Conservation (phyloP, 2,329 filamentous ascomycete species). For the Corinectria fuckeliana region DNA sequence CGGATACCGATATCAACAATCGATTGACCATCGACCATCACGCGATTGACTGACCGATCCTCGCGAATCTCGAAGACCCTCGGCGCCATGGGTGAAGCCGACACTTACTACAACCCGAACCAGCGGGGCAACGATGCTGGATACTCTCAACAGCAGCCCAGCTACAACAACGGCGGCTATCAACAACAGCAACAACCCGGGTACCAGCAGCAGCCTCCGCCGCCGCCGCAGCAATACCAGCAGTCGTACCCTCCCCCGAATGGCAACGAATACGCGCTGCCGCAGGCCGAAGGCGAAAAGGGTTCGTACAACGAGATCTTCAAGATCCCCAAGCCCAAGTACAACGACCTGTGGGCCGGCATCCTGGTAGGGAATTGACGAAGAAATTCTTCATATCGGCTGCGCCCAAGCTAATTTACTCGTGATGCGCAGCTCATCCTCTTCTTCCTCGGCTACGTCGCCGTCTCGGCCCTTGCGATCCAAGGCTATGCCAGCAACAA, state of each 20-base stretch:
- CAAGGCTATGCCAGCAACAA: conserved; percentile 73
- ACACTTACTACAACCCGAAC: conserved; percentile 41
- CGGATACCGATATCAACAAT: too few relatives aligned
- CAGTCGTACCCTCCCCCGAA: conserved; percentile 38
- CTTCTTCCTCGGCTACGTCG: conserved; percentile 76
- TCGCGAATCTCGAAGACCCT: conserved; percentile 1
- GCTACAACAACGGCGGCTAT: conserved; percentile 28
- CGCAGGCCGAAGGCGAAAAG: conserved; percentile 52
- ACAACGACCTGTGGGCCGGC: conserved; percentile 89
- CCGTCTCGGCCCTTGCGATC: conserved; percentile 76
- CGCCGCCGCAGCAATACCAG: conserved; percentile 37
- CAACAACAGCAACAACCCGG: conserved; percentile 28
- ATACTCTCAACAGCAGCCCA: conserved; percentile 22
- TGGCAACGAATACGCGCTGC: conserved; percentile 43
- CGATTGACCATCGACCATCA: not conserved
- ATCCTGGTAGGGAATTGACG: conserved; percentile 62
- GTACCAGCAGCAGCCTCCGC: conserved; percentile 35
- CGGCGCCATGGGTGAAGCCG: conserved; percentile 44
- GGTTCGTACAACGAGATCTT: conserved; percentile 80
- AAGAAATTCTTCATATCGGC: not conserved
- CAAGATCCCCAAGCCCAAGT: conserved; percentile 83
- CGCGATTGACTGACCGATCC: not conserved
- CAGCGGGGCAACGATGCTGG: conserved; percentile 23
- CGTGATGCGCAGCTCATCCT: conserved; percentile 63
- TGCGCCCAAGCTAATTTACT: not conserved